Evolutionary conservation across 225 moss, liverwort and hornwort genomes (phyloP), one percentile per base, ranked within the genome.

Genomic region (Sphagnum tenellum): DNA sequence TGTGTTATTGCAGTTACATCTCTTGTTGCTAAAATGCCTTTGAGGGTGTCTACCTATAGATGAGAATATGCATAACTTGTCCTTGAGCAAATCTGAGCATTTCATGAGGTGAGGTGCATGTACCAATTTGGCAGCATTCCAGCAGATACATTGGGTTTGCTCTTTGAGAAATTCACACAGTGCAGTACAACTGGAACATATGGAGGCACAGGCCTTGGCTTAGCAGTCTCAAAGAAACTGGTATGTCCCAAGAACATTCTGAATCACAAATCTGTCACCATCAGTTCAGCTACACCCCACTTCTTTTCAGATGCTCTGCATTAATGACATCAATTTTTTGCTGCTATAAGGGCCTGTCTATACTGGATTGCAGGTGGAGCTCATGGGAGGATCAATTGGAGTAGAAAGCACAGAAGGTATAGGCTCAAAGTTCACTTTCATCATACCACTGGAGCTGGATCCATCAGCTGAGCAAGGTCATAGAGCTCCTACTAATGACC

Each of bases 391-490:
- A 2, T 70, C 62, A 13, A 82, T 82, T 59, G 63, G 66, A 65
- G 81, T 82, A 3, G 70, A 82, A 73, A 82, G 81, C 55, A 65
- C 70, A 57, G 78, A 78, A 73, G 72, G 72, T 0, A 68, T 63
- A 60, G 81, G 81, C 50, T 82, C 81, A 1, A 78, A 70, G 55
- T 82, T 82, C 52, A 82, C 75, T 6, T 82, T 82, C 75, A 75
- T 68, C 7, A 70, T 82, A 4, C 81, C 81, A 9, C 29, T 82
- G 44, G 75, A 78, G 57, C 60, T 82, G 12, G 78, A 82, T 66
- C 50, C 78, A 1, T 62, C 70, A 2, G 55, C 81, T 3, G 81
- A 78, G 65, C 72, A 78, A 63, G 75, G 78, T 44, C 75, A 82
- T 14, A 82, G 51, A 0, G 78, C 75, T 45, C 81, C 81, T 1